Evolutionary conservation across 2,329 filamentous ascomycete species (phyloP).

Genomic region (Coleophoma eucalyptorum): DNA sequence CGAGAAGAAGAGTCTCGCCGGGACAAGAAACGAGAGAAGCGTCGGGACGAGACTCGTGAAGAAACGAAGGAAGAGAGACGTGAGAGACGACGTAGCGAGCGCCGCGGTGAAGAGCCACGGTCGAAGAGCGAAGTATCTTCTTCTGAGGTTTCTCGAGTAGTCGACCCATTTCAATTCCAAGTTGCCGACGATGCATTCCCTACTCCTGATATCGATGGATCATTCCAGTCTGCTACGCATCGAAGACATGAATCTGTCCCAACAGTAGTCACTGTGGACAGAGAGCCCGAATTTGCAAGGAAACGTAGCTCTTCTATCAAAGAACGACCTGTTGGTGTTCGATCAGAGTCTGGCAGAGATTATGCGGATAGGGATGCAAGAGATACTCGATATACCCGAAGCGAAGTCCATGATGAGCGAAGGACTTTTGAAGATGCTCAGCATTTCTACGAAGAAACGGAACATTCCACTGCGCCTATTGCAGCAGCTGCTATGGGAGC

Average conservation of each 20-base stretch:
- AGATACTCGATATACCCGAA: conserved; percentile 8
- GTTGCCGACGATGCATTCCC: conserved; percentile 49
- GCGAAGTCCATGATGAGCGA: conserved; percentile 7
- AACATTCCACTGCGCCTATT: conserved; percentile 44
- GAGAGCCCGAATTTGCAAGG: conserved; percentile 40
- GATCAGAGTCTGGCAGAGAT: conserved; percentile 11
- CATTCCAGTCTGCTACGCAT: conserved; percentile 19
- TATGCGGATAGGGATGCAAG: conserved; percentile 9
- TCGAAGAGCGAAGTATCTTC: conserved; percentile 25
- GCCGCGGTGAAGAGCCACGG: conserved; percentile 9
- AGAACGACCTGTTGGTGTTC: conserved; percentile 9
- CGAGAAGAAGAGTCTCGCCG: conserved; percentile 5
- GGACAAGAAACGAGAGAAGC: conserved; percentile 29
- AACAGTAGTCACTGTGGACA: conserved; percentile 47
- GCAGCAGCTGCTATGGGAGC: conserved; percentile 41
- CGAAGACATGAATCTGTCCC: conserved; percentile 27
- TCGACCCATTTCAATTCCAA: conserved; percentile 58
- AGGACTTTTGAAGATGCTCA: conserved; percentile 35
- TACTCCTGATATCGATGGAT: conserved; percentile 36
- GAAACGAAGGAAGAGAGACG: conserved; percentile 8
- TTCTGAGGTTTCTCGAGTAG: conserved; percentile 19
- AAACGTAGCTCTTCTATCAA: conserved; percentile 21
- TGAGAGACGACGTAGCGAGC: conserved; percentile 12
- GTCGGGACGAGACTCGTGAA: conserved; percentile 17
- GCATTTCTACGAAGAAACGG: conserved; percentile 39